phyloP scores from a whole-genome alignment of 176 grass and related monocot genomes.

The Melocanna baccifera region DNA sequence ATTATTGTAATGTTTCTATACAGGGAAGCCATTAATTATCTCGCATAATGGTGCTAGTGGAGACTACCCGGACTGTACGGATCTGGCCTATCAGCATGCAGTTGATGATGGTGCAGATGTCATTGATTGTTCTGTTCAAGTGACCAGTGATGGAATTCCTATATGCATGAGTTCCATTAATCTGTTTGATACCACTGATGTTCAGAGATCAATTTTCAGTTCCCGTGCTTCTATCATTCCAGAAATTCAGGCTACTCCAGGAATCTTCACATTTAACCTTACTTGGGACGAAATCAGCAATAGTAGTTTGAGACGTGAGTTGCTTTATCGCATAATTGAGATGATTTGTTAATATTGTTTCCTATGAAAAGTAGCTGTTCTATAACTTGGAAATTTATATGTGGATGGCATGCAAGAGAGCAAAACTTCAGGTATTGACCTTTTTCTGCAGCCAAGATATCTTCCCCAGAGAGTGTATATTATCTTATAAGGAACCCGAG shows the following conservation, averaged over 20 bases:
- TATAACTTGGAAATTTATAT: background rate
- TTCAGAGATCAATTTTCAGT: slow-evolving; percentile 43
- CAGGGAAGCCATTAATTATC: slow-evolving; percentile 68
- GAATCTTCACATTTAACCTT: slow-evolving; percentile 86
- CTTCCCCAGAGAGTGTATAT: slow-evolving; percentile 23
- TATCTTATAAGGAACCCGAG: slow-evolving; percentile 55
- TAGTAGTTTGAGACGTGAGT: slow-evolving; percentile 60
- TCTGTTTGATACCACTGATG: slow-evolving; percentile 50
- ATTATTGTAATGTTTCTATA: slow-evolving; percentile 3
- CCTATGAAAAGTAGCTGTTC: background rate
- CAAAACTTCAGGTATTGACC: background rate
- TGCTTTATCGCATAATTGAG: slow-evolving; percentile 10
- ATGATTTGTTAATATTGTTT: slow-evolving; percentile 11
- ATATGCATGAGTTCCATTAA: slow-evolving; percentile 89
- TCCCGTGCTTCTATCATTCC: slow-evolving; percentile 18
- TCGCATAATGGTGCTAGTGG: slow-evolving; percentile 85
- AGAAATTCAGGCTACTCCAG: slow-evolving; percentile 19
- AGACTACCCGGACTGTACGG: slow-evolving; percentile 75
- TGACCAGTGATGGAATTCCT: slow-evolving; percentile 53
- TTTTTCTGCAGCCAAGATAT: slow-evolving; percentile 63
- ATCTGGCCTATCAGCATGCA: slow-evolving; percentile 64
- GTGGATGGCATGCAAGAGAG: background rate
- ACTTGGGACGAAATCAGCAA: slow-evolving; percentile 57
- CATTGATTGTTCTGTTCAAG: slow-evolving; percentile 84
- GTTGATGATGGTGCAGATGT: slow-evolving; percentile 69